A percentile compares a stretch with the other conserved stretches of the same genome.
These are phyloP conservation scores for Globisporangium abappressorium DNA, from an alignment of 352 stramenopile species.

Conservation along the genomic window DNA sequence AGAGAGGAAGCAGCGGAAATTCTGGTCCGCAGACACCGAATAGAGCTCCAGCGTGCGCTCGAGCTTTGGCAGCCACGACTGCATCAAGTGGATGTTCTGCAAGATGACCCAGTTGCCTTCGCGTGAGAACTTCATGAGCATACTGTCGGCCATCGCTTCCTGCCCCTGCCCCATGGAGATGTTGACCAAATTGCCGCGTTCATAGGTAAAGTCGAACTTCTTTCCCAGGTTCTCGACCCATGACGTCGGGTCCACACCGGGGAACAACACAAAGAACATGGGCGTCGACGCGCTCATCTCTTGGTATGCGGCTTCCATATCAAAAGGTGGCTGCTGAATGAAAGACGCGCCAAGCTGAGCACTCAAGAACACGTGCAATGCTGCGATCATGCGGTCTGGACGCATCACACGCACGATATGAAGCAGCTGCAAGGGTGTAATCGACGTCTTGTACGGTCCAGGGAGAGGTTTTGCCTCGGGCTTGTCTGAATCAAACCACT, in stretches of 20 bases:
- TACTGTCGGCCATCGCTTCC: constrained; percentile 66
- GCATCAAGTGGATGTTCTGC: constrained; percentile 92
- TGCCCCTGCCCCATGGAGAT: constrained; percentile 91
- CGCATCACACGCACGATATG: constrained; percentile 81
- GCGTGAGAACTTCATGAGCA: constrained; percentile 63
- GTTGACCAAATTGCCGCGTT: constrained; percentile 71
- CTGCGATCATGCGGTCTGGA: constrained; percentile 79
- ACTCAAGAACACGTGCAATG: constrained; percentile 61
- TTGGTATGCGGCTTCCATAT: constrained; percentile 83
- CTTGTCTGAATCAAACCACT: constrained; percentile 92
- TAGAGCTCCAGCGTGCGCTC: constrained; percentile 77
- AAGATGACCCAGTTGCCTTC: constrained; percentile 89
- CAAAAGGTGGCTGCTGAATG: constrained; percentile 86
- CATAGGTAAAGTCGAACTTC: constrained; percentile 82
- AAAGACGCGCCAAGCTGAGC: constrained; percentile 54
- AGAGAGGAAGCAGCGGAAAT: constrained; percentile 94
- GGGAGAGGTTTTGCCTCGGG: constrained; percentile 90
- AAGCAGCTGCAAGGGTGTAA: constrained; percentile 56
- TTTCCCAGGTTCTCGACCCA: constrained; percentile 82
- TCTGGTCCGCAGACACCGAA: constrained; percentile 81
- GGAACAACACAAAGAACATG: constrained; percentile 92
- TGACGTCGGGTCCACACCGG: constrained; percentile 85
- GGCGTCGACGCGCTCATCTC: constrained; percentile 89
- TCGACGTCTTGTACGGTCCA: constrained; percentile 62
- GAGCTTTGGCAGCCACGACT: constrained; percentile 84